Conservation (phyloP, 352 stramenopile genomes). For the Pythium monospermum region DNA sequence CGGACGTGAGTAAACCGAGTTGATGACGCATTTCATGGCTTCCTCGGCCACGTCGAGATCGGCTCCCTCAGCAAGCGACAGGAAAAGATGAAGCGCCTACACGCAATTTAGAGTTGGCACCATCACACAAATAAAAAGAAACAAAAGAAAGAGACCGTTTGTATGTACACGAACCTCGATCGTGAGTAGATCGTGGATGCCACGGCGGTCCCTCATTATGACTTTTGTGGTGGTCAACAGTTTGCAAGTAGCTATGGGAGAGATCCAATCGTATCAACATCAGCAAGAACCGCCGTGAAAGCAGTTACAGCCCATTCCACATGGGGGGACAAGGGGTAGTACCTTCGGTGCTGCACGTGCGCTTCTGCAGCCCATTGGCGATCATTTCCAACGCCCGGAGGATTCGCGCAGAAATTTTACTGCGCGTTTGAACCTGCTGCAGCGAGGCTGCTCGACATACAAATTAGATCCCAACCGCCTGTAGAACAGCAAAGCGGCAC, state of each 20-base stretch:
- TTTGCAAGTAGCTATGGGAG: conserved; percentile 8
- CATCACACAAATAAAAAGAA: background rate
- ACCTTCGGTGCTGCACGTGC: conserved; percentile 1
- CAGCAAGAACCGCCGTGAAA: too few species aligned
- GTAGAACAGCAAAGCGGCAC: too few species aligned
- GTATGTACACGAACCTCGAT: conserved; percentile 32
- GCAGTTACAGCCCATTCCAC: too few species aligned
- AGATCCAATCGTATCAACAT: too few species aligned
- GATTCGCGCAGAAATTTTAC: conserved; percentile 8
- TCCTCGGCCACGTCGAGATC: conserved; percentile 35
- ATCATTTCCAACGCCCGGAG: conserved; percentile 3
- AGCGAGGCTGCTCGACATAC: conserved; percentile 4
- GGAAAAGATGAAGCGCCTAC: conserved; percentile 35
- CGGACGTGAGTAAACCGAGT: conserved; percentile 52
- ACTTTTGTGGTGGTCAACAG: conserved; percentile 45
- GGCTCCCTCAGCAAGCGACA: conserved; percentile 21
- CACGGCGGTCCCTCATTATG: conserved; percentile 62
- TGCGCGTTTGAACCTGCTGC: conserved; percentile 5
- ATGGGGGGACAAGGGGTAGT: too few species aligned
- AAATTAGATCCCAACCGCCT: background rate
- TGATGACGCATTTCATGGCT: conserved; percentile 65
- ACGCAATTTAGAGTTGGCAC: background rate
- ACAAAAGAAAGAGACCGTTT: too few species aligned
- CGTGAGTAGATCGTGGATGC: conserved; percentile 51
- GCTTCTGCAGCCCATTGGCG: background rate